Evolutionary conservation across 1,284 basidiomycete species (phyloP).

Genomic region (Boletellus sp.): DNA sequence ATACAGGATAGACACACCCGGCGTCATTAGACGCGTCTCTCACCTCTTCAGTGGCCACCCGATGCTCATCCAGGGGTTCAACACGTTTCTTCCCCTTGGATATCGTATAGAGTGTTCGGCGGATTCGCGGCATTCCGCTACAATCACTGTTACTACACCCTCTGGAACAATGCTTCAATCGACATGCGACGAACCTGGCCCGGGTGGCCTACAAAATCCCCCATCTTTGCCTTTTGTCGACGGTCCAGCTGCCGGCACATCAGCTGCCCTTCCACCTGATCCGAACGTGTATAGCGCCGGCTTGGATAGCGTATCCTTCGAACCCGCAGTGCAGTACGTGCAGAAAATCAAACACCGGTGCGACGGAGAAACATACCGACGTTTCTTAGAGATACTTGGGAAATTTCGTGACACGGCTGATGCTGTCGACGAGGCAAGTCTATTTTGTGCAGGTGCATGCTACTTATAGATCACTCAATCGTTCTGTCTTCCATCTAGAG

Average conservation of each 20-base stretch:
- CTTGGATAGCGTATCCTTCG: constrained; percentile 45
- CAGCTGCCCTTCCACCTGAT: constrained; percentile 16
- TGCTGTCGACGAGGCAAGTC: constrained; percentile 70
- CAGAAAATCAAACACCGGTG: constrained; percentile 97
- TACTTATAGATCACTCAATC: constrained; percentile 45
- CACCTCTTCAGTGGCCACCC: constrained; percentile 91
- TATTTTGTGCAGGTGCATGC: constrained; percentile 18
- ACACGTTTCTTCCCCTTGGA: constrained; percentile 93
- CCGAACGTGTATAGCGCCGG: constrained; percentile 24
- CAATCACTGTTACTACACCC: constrained; percentile 89
- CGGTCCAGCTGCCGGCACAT: constrained; percentile 5
- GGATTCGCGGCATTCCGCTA: constrained; percentile 53
- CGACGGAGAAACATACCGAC: constrained; percentile 90
- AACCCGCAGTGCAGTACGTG: constrained; percentile 88
- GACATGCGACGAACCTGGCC: constrained; percentile 33
- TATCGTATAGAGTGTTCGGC: constrained; percentile 85
- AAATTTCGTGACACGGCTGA: constrained; percentile 52
- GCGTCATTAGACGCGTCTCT: constrained; percentile 94
- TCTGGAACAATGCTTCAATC: constrained; percentile 53
- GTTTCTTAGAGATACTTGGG: constrained; percentile 90
- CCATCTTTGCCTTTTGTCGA: constrained; percentile 17
- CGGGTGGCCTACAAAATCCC: constrained; percentile 5
- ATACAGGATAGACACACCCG: constrained; percentile 92
- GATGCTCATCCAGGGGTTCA: constrained; percentile 92
- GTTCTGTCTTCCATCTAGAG: constrained; percentile 36